Evolutionary conservation across 2,329 filamentous ascomycete species (phyloP).

Genomic region (Pseudocercospora crystallina): DNA sequence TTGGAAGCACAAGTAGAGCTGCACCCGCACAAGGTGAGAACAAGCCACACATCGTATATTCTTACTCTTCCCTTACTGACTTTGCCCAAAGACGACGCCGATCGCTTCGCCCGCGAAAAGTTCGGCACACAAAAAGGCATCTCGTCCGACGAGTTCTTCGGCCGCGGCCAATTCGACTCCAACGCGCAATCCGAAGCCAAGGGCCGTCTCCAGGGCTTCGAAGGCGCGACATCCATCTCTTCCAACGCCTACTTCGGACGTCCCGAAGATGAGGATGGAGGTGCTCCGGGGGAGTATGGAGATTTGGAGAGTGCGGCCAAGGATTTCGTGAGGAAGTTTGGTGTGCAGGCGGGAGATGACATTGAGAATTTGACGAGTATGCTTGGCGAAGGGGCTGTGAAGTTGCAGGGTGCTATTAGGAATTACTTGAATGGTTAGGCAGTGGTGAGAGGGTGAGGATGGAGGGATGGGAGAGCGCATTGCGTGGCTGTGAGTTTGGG

Average conservation of each 20-base stretch:
- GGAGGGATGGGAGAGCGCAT: neutral
- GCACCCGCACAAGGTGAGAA: constrained; percentile 62
- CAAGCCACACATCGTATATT: neutral
- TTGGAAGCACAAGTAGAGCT: constrained; percentile 69
- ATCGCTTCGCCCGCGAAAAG: constrained; percentile 81
- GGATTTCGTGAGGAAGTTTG: constrained; percentile 93
- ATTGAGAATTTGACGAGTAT: constrained; percentile 83
- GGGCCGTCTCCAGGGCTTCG: constrained; percentile 82
- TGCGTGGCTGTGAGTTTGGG: too few species aligned
- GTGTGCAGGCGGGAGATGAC: constrained; percentile 93
- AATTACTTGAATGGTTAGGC: constrained; percentile 36
- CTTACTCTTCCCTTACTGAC: neutral
- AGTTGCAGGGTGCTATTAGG: constrained; percentile 67
- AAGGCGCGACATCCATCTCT: constrained; percentile 87
- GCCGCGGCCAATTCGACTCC: constrained; percentile 82
- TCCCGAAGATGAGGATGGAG: constrained; percentile 65
- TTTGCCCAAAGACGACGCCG: constrained; percentile 60
- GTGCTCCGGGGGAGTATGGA: constrained; percentile 70
- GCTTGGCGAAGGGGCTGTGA: constrained; percentile 80
- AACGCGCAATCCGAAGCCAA: constrained; percentile 81
- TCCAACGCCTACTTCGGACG: constrained; percentile 97
- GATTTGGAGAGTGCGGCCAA: constrained; percentile 91
- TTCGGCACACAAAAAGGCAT: constrained; percentile 94
- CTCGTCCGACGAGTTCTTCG: constrained; percentile 97
- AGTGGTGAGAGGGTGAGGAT: neutral